These are phyloP conservation scores for Dalechampia spathulata DNA, from an alignment of 441 rosid species.

Conservation along the genomic window DNA sequence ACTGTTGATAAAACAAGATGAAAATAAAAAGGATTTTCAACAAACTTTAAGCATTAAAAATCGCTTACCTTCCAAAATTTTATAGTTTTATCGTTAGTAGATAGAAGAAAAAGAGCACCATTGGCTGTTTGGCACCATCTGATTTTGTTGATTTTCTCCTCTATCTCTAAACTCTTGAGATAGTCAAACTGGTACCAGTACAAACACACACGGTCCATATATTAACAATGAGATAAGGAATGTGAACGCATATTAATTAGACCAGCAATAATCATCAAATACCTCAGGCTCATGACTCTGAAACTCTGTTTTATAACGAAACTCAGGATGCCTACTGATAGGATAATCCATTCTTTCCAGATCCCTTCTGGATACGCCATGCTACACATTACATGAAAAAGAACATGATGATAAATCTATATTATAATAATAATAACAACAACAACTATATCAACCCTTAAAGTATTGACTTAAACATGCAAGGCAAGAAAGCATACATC, in stretches of 20 bases:
- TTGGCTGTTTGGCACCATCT: slow-evolving; percentile 93
- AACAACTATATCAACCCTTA: slow-evolving; percentile 7
- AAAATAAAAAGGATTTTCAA: background rate
- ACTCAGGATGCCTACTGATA: slow-evolving; percentile 73
- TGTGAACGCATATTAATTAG: slow-evolving; percentile 5
- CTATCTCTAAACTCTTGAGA: slow-evolving; percentile 97
- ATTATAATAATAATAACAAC: no score
- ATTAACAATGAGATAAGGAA: background rate
- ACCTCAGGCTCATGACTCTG: slow-evolving; percentile 99
- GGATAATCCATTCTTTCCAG: slow-evolving; percentile 62
- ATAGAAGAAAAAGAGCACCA: slow-evolving; percentile 83
- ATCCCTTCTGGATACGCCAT: slow-evolving; percentile 61
- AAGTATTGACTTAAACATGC: slow-evolving; percentile 17
- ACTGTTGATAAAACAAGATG: background rate
- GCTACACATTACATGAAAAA: slow-evolving; percentile 32
- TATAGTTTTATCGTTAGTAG: slow-evolving; percentile 92
- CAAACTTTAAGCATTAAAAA: slow-evolving; percentile 2
- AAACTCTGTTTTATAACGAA: slow-evolving; percentile 93
- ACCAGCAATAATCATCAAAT: slow-evolving; percentile 9
- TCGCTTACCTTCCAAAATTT: slow-evolving; percentile 79
- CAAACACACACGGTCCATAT: background rate
- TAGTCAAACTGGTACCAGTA: slow-evolving; percentile 75
- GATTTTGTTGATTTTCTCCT: slow-evolving; percentile 95
- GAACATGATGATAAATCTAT: no score
- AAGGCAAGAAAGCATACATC: no score